These are phyloP conservation scores for Yamadazyma epiphylla DNA, from an alignment of 1,139 yeast species.

Conservation along the genomic window DNA sequence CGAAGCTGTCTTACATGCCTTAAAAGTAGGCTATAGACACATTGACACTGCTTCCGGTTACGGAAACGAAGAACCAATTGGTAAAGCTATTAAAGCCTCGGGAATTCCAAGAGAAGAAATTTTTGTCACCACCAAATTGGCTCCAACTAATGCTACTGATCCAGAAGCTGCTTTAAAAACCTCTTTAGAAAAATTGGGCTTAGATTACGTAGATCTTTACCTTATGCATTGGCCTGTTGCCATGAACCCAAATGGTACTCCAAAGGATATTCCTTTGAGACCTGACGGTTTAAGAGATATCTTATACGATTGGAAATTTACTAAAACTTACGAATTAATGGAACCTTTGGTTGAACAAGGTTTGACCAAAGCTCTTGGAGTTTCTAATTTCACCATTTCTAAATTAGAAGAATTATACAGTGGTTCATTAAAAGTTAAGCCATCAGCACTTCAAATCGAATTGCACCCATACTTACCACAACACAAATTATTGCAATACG, in stretches of 20 bases:
- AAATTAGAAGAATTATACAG: conserved; percentile 49
- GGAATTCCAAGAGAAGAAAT: conserved; percentile 67
- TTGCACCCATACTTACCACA: conserved; percentile 76
- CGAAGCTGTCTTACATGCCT: conserved; percentile 55
- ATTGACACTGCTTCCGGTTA: conserved; percentile 76
- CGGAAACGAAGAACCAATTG: conserved; percentile 65
- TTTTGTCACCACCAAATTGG: conserved; percentile 77
- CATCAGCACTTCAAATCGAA: conserved; percentile 74
- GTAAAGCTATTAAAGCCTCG: conserved; percentile 59
- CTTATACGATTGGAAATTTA: conserved; percentile 43
- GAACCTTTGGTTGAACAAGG: conserved; percentile 56
- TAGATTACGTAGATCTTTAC: conserved; percentile 80
- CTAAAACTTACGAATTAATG: conserved; percentile 63
- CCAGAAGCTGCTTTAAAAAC: conserved; percentile 57
- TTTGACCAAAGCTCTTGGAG: conserved; percentile 67
- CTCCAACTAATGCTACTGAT: conserved; percentile 62
- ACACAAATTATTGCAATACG: conserved; percentile 53
- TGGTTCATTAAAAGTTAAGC: conserved; percentile 48
- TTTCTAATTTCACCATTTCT: conserved; percentile 63
- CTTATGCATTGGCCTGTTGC: conserved; percentile 88
- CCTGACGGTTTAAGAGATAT: conserved; percentile 26
- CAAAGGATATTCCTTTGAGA: conserved; percentile 28
- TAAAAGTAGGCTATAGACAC: conserved; percentile 70
- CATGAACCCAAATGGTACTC: conserved; percentile 31
- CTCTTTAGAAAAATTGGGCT: conserved; percentile 62